Percentiles rank a stretch among this genome's conserved stretches.
Evolutionary conservation across 73 alveolate species (phyloP).

Genomic region (Tetrahymena borealis): DNA sequence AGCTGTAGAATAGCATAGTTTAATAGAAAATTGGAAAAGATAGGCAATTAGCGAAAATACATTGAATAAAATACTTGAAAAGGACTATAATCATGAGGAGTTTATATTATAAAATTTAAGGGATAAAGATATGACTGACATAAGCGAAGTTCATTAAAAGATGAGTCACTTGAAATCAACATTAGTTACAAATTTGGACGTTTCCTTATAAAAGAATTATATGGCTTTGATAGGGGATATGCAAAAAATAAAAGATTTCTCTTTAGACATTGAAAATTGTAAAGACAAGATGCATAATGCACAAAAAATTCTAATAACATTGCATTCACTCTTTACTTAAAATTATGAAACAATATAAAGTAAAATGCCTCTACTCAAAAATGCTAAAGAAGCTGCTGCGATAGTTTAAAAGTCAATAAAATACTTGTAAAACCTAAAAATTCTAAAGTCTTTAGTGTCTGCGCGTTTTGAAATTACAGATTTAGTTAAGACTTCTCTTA

Average conservation of each 20-base stretch:
- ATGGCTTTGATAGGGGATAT: neutral
- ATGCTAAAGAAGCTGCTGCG: neutral
- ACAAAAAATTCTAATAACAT: neutral
- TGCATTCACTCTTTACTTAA: neutral
- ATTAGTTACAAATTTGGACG: neutral
- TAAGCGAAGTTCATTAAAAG: neutral
- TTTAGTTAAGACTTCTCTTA: neutral
- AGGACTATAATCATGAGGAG: neutral
- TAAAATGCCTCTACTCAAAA: neutral
- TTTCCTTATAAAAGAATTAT: neutral
- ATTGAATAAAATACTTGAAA: neutral
- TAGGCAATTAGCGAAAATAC: neutral
- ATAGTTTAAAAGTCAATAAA: neutral
- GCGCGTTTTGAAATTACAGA: neutral
- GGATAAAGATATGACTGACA: neutral
- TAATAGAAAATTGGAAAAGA: neutral
- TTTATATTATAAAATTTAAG: neutral
- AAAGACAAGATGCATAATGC: neutral
- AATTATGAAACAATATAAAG: neutral
- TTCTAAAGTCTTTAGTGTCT: neutral
- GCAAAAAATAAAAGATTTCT: neutral
- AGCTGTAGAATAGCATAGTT: neutral
- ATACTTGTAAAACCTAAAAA: neutral
- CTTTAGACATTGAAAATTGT: neutral
- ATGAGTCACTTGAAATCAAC: neutral